These are phyloP conservation scores for Glaciozyma martinii DNA, from an alignment of 768 basidiomycete species.

Conservation along the genomic window DNA sequence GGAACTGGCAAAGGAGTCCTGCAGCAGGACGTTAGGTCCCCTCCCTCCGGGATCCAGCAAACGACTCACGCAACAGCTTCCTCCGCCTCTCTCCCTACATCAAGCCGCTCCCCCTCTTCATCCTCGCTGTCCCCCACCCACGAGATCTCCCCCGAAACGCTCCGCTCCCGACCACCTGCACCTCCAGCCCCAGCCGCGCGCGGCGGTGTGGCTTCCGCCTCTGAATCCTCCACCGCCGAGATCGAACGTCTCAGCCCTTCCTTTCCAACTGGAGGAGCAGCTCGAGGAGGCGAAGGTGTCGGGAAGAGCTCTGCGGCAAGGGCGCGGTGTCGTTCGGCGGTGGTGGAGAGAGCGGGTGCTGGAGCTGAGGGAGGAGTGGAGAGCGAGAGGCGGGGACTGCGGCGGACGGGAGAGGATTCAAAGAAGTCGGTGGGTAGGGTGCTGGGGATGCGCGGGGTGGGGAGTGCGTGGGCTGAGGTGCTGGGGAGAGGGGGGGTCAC, in stretches of 20 bases:
- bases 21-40: not conserved
- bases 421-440: too few species aligned
- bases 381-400: not conserved
- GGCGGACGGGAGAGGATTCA: not conserved
- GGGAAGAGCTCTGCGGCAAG: conserved; percentile 20
- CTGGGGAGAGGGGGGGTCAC: not conserved
- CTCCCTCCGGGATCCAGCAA: not conserved
- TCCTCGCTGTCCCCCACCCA: conserved; percentile 9
- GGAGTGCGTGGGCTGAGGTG: not conserved
- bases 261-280: rapidly evolving
- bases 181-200: not conserved
- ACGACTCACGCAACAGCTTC: not conserved
- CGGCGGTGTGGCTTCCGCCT: not conserved
- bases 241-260: not conserved
- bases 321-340: not conserved
- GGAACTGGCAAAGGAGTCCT: not conserved
- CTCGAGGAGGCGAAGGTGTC: conserved; percentile 1
- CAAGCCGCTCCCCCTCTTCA: not conserved
- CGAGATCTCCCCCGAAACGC: not conserved
- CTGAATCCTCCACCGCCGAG: conserved; percentile 8
- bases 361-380: too few species aligned
- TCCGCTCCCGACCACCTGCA: not conserved
- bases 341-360: not conserved
- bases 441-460: not conserved
- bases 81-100: not conserved